phyloP scores from a whole-genome alignment of 2,329 filamentous ascomycete genomes.

The Pyricularia pennisetigena region DNA sequence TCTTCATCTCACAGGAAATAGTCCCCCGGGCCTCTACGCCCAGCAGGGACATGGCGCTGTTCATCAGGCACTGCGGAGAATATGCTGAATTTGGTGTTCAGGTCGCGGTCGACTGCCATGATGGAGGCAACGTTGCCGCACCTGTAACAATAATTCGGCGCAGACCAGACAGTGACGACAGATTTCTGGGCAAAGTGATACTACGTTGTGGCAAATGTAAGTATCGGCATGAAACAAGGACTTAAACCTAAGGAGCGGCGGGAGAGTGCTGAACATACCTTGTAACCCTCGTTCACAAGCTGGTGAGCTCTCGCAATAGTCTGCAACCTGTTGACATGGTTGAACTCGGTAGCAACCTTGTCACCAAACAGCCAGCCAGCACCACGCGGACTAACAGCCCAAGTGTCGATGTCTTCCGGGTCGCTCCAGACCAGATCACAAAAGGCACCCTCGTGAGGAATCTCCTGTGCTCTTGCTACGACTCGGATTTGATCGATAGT shows the following conservation, averaged over 20 bases:
- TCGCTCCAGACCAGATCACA: slow-evolving; percentile 98
- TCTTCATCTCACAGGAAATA: slow-evolving; percentile 51
- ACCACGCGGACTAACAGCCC: slow-evolving; percentile 85
- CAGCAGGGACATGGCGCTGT: slow-evolving; percentile 68
- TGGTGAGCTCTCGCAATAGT: slow-evolving; percentile 97
- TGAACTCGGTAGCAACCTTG: slow-evolving; percentile 94
- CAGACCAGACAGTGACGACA: slow-evolving; percentile 96
- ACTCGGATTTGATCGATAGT: slow-evolving; percentile 99
- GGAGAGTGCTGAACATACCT: slow-evolving; percentile 43
- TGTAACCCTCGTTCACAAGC: slow-evolving; percentile 95
- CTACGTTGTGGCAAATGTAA: slow-evolving; percentile 27
- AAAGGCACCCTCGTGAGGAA: slow-evolving; percentile 97
- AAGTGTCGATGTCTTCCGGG: slow-evolving; percentile 93
- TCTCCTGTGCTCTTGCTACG: slow-evolving; percentile 94
- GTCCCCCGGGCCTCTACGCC: slow-evolving; percentile 55
- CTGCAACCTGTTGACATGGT: slow-evolving; percentile 92
- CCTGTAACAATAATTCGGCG: slow-evolving; percentile 89
- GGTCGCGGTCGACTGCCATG: slow-evolving; percentile 78
- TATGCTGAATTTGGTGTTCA: slow-evolving; percentile 86
- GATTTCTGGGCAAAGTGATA: slow-evolving; percentile 95
- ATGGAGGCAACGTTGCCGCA: slow-evolving; percentile 97
- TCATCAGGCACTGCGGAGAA: slow-evolving; percentile 86
- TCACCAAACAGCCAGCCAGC: slow-evolving; percentile 98
- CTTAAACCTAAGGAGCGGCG: background rate
- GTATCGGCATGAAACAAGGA: slow-evolving; percentile 6